phyloP scores from a whole-genome alignment of 2,329 filamentous ascomycete species.

The Lachnellula suecica region DNA sequence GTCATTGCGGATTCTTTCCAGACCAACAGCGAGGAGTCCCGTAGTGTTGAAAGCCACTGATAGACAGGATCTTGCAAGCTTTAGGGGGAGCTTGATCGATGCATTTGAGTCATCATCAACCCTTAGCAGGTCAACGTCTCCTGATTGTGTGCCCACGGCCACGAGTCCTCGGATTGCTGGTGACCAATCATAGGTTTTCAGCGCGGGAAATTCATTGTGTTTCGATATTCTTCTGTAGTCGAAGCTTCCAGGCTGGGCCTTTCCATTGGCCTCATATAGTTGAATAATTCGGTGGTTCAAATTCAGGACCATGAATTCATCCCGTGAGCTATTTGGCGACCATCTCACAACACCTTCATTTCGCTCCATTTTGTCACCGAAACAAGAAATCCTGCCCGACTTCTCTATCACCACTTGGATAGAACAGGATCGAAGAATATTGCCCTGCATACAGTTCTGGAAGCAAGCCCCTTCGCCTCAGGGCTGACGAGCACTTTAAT shows the following conservation, averaged over 20 bases:
- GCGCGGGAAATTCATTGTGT: slow-evolving; percentile 61
- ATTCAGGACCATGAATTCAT: slow-evolving; percentile 66
- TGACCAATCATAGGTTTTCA: slow-evolving; percentile 69
- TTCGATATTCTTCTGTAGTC: slow-evolving; percentile 57
- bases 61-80: slow-evolving; percentile 76
- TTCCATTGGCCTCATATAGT: slow-evolving; percentile 61
- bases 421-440: background rate
- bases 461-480: no score
- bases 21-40: slow-evolving; percentile 72
- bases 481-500: no score
- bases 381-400: background rate
- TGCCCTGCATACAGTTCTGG: no score
- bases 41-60: slow-evolving; percentile 76
- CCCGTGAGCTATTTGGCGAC: slow-evolving; percentile 57
- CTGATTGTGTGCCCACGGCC: slow-evolving; percentile 72
- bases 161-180: slow-evolving; percentile 63
- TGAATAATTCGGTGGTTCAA: slow-evolving; percentile 62
- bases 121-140: slow-evolving; percentile 72
- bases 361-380: slow-evolving; percentile 27
- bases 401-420: background rate
- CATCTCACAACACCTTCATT: slow-evolving; percentile 60
- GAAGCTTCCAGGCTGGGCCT: slow-evolving; percentile 55
- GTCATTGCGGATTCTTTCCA: slow-evolving; percentile 80
- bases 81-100: slow-evolving; percentile 66
- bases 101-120: slow-evolving; percentile 70